Evolutionary conservation across 441 rosid species (phyloP), one percentile per base, ranked within the genome.

Genomic region (Eruca vesicaria): DNA sequence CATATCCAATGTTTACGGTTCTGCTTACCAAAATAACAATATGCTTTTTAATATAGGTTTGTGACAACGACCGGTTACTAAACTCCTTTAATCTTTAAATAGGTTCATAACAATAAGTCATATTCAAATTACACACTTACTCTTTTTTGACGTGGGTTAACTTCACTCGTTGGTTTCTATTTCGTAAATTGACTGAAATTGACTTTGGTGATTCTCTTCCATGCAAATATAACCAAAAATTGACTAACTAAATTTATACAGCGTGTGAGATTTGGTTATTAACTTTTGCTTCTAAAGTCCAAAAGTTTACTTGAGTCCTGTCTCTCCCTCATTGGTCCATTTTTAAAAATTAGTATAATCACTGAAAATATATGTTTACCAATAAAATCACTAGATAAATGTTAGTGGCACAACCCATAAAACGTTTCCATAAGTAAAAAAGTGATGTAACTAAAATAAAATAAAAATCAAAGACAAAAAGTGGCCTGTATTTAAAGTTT

Each of bases 151-250:
- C 78, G 82, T 79, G 82, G 75, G 36, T 63, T 74, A 68, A 57
- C 67, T 72, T 63, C 75, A 72, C 63, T 80, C 75, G 80, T 76
- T 72, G 68, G 65, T 62, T 76, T 73, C 63, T 45, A 73, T 76
- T 69, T 67, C 53, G 14, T 33, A 58, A 68, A 68, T 71, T 76
- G 77, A 67, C 77, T 61, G 65, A 72, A 60, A 53, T 32, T 78
- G 78, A 78, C 78, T 73, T 33, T 52, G 29, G 43, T 50, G 60
- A 78, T 32, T 61, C 45, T 56, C 67, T 78, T 78, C 81, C 78
- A 78, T 78, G 81, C 72, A 73, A 61, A 60, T 62, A 69, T 10
- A n/a, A 52, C 12, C 50, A 33, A 67, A 63, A 72, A 72, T 71
- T 80, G 74, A 72, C 74, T 57, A 67, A 62, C 74, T 76, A 77